Percentiles rank a stretch among this genome's conserved stretches.
Conservation (phyloP, 768 basidiomycete species). For the Rhodosporidiobolus odoratus region DNA sequence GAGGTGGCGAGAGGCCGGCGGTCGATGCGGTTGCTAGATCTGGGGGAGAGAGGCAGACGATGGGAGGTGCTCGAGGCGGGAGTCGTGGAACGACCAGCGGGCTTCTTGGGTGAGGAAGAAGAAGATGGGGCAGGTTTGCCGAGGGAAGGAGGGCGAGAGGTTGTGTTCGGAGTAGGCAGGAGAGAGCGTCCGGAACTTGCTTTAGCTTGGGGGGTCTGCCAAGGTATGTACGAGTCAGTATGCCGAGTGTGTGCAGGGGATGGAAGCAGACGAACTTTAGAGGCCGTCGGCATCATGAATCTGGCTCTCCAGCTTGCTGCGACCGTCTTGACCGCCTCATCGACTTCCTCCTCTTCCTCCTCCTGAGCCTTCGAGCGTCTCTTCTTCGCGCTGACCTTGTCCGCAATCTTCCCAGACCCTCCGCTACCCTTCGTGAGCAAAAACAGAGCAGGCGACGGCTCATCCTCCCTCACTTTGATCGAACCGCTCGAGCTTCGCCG, state of each 20-base stretch:
- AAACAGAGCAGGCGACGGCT: not conserved
- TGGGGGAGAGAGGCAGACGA: conserved; percentile 17
- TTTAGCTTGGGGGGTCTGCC: conserved; percentile 6
- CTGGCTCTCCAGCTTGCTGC: conserved; percentile 32
- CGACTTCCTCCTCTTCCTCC: conserved; percentile 16
- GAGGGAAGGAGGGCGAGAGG: conserved; percentile 5
- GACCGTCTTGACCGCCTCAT: conserved; percentile 10
- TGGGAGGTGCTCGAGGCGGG: not conserved
- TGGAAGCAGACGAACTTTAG: not conserved
- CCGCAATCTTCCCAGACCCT: not conserved
- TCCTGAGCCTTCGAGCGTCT: not conserved
- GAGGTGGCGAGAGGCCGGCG: too few species aligned
- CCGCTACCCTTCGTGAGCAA: not conserved
- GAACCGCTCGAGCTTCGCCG: not conserved
- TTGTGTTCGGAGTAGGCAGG: not conserved
- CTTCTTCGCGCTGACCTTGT: not conserved
- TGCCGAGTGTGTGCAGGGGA: not conserved
- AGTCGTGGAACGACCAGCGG: not conserved
- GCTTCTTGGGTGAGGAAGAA: not conserved
- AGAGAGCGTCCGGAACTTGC: not conserved
- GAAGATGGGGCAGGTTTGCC: not conserved
- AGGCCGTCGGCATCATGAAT: conserved; percentile 14
- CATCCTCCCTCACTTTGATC: not conserved
- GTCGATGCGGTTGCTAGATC: not conserved
- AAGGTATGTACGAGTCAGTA: not conserved